Percentiles rank a stretch among this genome's conserved stretches.
These are phyloP conservation scores for Pseudogymnoascus sp. DNA, from an alignment of 2,329 filamentous ascomycete species.

Conservation along the genomic window DNA sequence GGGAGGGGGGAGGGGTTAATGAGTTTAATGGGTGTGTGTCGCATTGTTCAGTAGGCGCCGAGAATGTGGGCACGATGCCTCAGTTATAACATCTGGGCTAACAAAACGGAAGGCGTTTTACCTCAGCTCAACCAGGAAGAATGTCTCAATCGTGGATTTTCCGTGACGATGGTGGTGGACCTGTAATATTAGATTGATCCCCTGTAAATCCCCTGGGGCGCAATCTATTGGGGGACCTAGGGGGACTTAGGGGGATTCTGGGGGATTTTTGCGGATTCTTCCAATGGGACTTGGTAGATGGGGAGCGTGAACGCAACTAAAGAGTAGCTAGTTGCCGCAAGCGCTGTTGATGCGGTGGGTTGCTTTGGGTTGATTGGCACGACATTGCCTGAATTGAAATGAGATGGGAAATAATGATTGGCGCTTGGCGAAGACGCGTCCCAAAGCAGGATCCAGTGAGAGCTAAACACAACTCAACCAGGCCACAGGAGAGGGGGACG, in stretches of 20 bases:
- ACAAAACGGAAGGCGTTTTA: background rate
- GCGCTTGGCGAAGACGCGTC: conserved; percentile 1
- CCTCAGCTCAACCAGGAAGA: conserved; percentile 3
- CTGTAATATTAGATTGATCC: conserved; percentile 5
- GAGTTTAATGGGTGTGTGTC: background rate
- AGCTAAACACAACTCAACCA: conserved; percentile 9
- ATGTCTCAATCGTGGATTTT: background rate
- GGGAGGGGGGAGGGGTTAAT: background rate
- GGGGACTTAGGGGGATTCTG: background rate
- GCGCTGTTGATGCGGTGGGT: background rate
- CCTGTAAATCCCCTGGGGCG: background rate
- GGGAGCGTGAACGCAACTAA: background rate
- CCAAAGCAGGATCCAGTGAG: background rate
- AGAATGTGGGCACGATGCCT: conserved; percentile 1
- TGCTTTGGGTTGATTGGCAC: background rate
- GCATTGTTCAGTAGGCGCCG: conserved; percentile 6
- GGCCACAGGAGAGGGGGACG: background rate
- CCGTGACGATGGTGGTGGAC: background rate
- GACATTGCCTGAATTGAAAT: background rate
- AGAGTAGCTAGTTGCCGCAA: background rate
- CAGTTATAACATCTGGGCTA: conserved; percentile 7
- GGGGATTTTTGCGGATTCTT: background rate
- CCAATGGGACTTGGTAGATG: background rate
- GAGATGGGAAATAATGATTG: background rate
- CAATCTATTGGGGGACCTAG: background rate